phyloP scores from a whole-genome alignment of 2,329 filamentous ascomycete genomes.

The Zopfia rhizophila region DNA sequence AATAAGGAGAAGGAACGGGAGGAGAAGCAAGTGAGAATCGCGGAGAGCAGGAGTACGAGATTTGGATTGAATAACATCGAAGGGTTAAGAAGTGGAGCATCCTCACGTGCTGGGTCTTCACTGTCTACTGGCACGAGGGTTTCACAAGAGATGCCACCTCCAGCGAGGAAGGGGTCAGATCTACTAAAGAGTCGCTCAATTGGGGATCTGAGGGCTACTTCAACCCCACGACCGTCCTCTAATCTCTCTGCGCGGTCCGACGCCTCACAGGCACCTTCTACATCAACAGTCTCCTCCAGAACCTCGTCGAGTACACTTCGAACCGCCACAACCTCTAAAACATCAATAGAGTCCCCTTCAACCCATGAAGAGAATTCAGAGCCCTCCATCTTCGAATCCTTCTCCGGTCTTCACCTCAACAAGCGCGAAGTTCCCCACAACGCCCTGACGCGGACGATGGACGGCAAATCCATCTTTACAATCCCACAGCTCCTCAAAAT shows the following conservation, averaged over 20 bases:
- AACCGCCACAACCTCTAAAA: slow-evolving; percentile 20
- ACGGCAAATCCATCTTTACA: slow-evolving; percentile 78
- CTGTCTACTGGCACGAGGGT: slow-evolving; percentile 34
- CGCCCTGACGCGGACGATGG: slow-evolving; percentile 79
- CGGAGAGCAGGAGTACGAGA: slow-evolving; percentile 53
- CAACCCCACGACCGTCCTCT: slow-evolving; percentile 34
- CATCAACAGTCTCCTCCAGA: slow-evolving; percentile 27
- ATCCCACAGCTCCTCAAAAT: slow-evolving; percentile 83
- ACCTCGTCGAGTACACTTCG: slow-evolving; percentile 33
- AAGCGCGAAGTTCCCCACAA: slow-evolving; percentile 85
- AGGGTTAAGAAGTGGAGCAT: slow-evolving; percentile 33
- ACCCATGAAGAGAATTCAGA: slow-evolving; percentile 44
- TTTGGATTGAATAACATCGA: slow-evolving; percentile 50
- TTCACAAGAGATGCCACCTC: slow-evolving; percentile 32
- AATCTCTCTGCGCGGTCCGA: slow-evolving; percentile 34
- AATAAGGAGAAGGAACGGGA: slow-evolving; percentile 54
- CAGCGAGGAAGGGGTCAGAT: slow-evolving; percentile 22
- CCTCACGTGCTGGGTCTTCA: slow-evolving; percentile 41
- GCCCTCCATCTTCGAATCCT: slow-evolving; percentile 72
- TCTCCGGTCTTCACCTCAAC: slow-evolving; percentile 84
- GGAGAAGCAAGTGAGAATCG: slow-evolving; percentile 56
- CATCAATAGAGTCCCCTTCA: slow-evolving; percentile 19
- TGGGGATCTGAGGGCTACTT: slow-evolving; percentile 24
- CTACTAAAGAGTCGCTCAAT: slow-evolving; percentile 27
- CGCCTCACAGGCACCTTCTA: slow-evolving; percentile 29